Evolutionary conservation across 176 grass and related monocot species (phyloP).

Genomic region (Typha latifolia): DNA sequence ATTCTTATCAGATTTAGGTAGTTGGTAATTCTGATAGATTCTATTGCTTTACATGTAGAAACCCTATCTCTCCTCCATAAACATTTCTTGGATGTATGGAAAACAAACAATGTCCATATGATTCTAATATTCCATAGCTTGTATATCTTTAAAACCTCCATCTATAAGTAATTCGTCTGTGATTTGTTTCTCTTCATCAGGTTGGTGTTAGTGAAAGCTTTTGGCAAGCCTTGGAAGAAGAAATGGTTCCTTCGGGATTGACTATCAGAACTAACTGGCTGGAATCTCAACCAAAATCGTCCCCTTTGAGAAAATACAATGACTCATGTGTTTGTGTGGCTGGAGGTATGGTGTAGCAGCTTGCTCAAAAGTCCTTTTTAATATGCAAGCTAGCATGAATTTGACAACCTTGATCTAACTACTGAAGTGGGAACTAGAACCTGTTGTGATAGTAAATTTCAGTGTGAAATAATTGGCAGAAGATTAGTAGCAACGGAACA

Average conservation of each 20-base stretch:
- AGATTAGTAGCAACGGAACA: background rate
- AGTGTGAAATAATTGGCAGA: background rate
- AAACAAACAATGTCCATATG: background rate
- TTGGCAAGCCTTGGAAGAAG: slow-evolving; percentile 94
- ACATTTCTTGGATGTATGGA: background rate
- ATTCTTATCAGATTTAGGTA: too few relatives aligned
- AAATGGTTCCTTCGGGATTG: slow-evolving; percentile 84
- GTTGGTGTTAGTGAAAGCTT: slow-evolving; percentile 68
- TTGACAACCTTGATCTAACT: background rate
- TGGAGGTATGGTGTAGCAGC: slow-evolving; percentile 43
- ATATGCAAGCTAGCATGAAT: background rate
- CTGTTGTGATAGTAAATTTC: background rate
- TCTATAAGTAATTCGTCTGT: slow-evolving; percentile 27
- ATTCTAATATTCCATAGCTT: background rate
- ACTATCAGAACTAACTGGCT: slow-evolving; percentile 85
- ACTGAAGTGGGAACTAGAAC: background rate
- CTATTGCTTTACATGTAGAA: background rate
- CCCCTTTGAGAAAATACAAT: slow-evolving; percentile 51
- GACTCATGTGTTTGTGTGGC: slow-evolving; percentile 66
- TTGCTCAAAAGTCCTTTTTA: background rate
- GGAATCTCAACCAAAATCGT: slow-evolving; percentile 60
- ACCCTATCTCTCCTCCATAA: background rate
- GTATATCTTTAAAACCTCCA: background rate
- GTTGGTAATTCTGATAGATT: background rate
- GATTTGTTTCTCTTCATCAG: slow-evolving; percentile 36